phyloP scores from a whole-genome alignment of 805 yeast genomes.

The Candida namnaoensis region DNA sequence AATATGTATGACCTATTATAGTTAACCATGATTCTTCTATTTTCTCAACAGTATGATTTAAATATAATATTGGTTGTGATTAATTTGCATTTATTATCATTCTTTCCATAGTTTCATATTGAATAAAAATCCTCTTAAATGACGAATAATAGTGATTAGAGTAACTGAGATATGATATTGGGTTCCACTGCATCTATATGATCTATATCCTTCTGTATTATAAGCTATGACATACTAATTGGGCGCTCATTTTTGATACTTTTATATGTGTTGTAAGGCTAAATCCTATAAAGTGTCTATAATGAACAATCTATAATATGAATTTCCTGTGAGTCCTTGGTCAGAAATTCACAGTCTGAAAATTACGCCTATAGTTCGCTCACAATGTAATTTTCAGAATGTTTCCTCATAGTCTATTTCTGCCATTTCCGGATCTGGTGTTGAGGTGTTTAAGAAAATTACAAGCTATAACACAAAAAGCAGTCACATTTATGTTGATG shows the following conservation, averaged over 20 bases:
- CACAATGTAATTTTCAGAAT: not conserved
- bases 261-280: conserved; percentile 3
- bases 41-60: too few relatives aligned
- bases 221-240: conserved; percentile 17
- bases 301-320: not conserved
- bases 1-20: too few relatives aligned
- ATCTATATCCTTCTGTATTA: too few relatives aligned
- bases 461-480: too few relatives aligned
- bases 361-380: not conserved
- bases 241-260: conserved; percentile 21
- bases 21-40: too few relatives aligned
- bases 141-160: too few relatives aligned
- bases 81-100: too few relatives aligned
- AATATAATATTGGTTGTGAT: too few relatives aligned
- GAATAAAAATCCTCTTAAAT: too few relatives aligned
- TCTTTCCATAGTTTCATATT: too few relatives aligned
- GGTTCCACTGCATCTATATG: not conserved
- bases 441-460: conserved; percentile 1
- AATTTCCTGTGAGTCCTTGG: not conserved
- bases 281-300: not conserved
- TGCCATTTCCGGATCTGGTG: conserved; percentile 5
- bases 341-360: not conserved
- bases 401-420: not conserved
- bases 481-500: too few relatives aligned
- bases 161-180: not conserved